Evolutionary conservation across 2,329 filamentous ascomycete genomes (phyloP).

Genomic region (Ilyonectria robusta): DNA sequence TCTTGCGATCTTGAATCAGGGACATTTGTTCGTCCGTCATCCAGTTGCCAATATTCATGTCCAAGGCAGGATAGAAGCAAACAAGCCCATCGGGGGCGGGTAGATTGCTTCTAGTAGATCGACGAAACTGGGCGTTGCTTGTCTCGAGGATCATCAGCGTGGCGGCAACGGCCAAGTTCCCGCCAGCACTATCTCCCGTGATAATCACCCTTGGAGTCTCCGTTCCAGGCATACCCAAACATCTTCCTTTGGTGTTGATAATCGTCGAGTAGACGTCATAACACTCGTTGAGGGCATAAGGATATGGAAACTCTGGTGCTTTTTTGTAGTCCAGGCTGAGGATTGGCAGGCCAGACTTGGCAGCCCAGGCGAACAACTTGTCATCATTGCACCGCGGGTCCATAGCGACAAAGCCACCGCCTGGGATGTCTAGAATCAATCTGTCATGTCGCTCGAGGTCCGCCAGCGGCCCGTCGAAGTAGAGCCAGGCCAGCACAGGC

Average conservation of each 20-base stretch:
- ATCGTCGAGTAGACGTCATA: slow-evolving; percentile 62
- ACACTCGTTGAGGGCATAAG: slow-evolving; percentile 64
- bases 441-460: slow-evolving; percentile 83
- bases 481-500: slow-evolving; percentile 89
- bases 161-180: slow-evolving; percentile 73
- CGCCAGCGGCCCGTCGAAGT: slow-evolving; percentile 89
- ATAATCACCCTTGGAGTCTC: slow-evolving; percentile 59
- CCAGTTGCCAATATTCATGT: slow-evolving; percentile 99
- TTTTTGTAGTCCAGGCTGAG: slow-evolving; percentile 88
- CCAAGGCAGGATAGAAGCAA: slow-evolving; percentile 89
- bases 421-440: slow-evolving; percentile 90
- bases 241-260: slow-evolving; percentile 56
- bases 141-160: slow-evolving; percentile 92
- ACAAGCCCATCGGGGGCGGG: slow-evolving; percentile 85
- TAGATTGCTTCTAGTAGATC: slow-evolving; percentile 65
- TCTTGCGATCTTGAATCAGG: slow-evolving; percentile 86
- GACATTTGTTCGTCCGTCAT: slow-evolving; percentile 99
- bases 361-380: slow-evolving; percentile 92
- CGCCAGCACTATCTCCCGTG: slow-evolving; percentile 65
- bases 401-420: slow-evolving; percentile 98
- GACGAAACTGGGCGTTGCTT: slow-evolving; percentile 60
- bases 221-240: slow-evolving; percentile 60
- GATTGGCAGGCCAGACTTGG: slow-evolving; percentile 88
- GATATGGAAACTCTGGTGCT: slow-evolving; percentile 66
- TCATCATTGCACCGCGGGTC: slow-evolving; percentile 94